Percentiles rank a stretch among this genome's conserved stretches.
These are phyloP conservation scores for Purshia tridentata DNA, from an alignment of 306 rosid genomes.

Conservation along the genomic window DNA sequence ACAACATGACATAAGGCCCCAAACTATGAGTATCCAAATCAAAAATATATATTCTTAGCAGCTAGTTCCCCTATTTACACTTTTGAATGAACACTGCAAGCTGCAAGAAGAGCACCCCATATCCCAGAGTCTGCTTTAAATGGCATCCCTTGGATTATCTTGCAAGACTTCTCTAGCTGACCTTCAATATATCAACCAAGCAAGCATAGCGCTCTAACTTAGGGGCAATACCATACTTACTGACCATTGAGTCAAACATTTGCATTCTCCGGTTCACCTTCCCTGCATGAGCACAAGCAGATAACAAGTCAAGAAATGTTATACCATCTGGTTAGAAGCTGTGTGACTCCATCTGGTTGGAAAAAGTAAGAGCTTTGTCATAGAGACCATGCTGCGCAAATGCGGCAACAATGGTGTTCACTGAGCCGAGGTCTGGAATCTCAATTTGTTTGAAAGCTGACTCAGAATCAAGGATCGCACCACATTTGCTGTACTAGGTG, in stretches of 20 bases:
- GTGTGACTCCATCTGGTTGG: constrained; percentile 27
- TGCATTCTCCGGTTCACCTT: constrained; percentile 18
- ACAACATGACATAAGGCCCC: constrained; percentile 15
- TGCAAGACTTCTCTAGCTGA: constrained; percentile 25
- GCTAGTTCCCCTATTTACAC: constrained; percentile 25
- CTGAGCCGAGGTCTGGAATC: constrained; percentile 46
- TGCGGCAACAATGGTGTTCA: constrained; percentile 51
- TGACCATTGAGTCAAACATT: constrained; percentile 18
- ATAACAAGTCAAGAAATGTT: constrained; percentile 43
- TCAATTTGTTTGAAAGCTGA: constrained; percentile 38
- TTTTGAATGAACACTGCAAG: constrained; percentile 27
- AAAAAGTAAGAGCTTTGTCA: constrained; percentile 37
- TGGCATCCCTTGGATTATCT: constrained; percentile 24
- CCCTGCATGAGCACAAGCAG: constrained; percentile 35
- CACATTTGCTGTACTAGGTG: constrained; percentile 55
- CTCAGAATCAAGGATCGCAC: constrained; percentile 39
- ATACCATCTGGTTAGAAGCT: constrained; percentile 42
- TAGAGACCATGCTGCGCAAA: constrained; percentile 54
- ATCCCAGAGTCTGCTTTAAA: constrained; percentile 38
- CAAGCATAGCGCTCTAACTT: constrained; percentile 26
- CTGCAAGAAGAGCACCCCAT: constrained; percentile 33
- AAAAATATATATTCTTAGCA: constrained; percentile 18
- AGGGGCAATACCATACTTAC: constrained; percentile 4
- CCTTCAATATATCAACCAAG: constrained; percentile 26
- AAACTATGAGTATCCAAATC: constrained; percentile 1